Percentiles rank a stretch among this genome's conserved stretches.
Conservation (phyloP, 2,329 filamentous ascomycete species). For the Colletotrichum eremochloae region DNA sequence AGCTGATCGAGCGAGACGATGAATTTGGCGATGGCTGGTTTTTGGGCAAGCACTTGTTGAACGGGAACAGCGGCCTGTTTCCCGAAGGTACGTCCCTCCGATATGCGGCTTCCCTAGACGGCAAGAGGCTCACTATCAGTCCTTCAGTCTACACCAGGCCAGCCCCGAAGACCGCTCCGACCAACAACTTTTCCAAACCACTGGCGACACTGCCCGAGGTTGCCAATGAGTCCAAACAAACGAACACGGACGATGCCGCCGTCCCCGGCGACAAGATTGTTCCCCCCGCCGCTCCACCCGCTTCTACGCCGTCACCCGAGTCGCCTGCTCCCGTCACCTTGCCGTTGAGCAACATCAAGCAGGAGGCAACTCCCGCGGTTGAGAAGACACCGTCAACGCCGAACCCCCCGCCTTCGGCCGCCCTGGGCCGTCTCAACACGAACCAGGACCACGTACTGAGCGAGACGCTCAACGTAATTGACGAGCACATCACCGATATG, state of each 20-base stretch:
- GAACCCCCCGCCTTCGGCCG: constrained; percentile 28
- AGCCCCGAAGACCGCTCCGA: constrained; percentile 60
- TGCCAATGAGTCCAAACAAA: constrained; percentile 45
- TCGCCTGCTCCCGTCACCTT: constrained; percentile 53
- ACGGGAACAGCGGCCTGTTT: constrained; percentile 82
- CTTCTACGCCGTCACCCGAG: constrained; percentile 48
- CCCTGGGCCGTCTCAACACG: constrained; percentile 56
- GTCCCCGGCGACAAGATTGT: constrained; percentile 2
- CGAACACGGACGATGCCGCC: constrained; percentile 27
- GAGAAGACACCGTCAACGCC: constrained; percentile 55
- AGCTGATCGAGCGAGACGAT: constrained; percentile 87
- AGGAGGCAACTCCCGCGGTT: constrained; percentile 46
- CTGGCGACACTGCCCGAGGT: constrained; percentile 50
- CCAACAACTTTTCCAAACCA: constrained; percentile 50
- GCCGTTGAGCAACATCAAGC: constrained; percentile 58
- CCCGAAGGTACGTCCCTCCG: constrained; percentile 76
- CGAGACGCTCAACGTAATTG: constrained; percentile 94
- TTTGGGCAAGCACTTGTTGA: constrained; percentile 79
- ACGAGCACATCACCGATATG: constrained; percentile 95
- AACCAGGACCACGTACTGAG: constrained; percentile 83
- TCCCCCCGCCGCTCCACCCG: constrained; percentile 37
- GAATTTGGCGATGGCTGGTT: constrained; percentile 93
- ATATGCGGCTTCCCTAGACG: constrained; percentile 34
- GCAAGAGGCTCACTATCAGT: constrained; percentile 20
- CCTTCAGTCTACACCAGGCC: constrained; percentile 73